Evolutionary conservation across 768 basidiomycete genomes (phyloP).

Genomic region (Lactarius hatsudake): DNA sequence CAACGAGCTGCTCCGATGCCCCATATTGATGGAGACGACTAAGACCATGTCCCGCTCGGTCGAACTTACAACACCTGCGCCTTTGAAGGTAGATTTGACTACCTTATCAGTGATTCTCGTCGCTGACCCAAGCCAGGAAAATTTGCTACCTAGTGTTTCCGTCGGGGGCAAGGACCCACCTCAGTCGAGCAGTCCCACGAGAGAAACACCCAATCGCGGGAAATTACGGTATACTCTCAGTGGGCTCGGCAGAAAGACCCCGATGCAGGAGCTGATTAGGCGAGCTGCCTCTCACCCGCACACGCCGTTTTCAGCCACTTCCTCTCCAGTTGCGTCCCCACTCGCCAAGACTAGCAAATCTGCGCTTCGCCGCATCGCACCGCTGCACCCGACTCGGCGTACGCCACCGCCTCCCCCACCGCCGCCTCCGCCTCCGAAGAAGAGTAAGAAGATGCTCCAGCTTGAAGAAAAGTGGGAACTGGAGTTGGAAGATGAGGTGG

Average conservation of each 20-base stretch:
- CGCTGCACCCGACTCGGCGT: constrained; percentile 68
- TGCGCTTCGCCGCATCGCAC: constrained; percentile 65
- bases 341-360: constrained; percentile 62
- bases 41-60: not conserved
- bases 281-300: constrained; percentile 65
- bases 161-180: not conserved
- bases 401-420: constrained; percentile 74
- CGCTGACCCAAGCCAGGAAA: constrained; percentile 12
- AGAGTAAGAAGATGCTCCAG: constrained; percentile 75
- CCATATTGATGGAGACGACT: not conserved
- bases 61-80: not conserved
- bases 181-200: not conserved
- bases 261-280: constrained; percentile 75
- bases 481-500: constrained; percentile 69
- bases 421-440: constrained; percentile 67
- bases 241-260: constrained; percentile 42
- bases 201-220: constrained; percentile 6
- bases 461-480: constrained; percentile 79
- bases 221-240: constrained; percentile 22
- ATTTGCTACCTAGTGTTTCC: not conserved
- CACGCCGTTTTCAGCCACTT: constrained; percentile 51
- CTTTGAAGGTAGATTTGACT: constrained; percentile 3
- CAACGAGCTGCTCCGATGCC: not conserved
- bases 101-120: not conserved
- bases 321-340: constrained; percentile 52